These are phyloP conservation scores for Powellomyces hirtus DNA, from an alignment of 192 early-diverging fungal species.

Conservation along the genomic window DNA sequence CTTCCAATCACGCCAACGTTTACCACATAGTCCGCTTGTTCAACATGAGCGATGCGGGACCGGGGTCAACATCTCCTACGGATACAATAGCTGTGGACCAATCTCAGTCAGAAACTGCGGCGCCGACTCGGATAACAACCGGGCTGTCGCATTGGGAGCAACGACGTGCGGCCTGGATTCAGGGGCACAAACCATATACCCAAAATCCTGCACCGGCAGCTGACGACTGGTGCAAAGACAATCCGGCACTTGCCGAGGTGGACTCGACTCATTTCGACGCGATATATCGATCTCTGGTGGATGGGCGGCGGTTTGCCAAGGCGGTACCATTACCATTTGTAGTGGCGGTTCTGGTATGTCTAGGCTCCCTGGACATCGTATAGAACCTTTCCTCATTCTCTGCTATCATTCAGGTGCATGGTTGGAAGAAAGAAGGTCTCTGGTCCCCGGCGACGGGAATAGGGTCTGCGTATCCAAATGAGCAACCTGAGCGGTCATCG, in stretches of 20 bases:
- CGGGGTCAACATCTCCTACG: too few relatives aligned
- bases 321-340: slow-evolving; percentile 49
- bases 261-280: slow-evolving; percentile 42
- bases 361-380: background rate
- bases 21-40: too few relatives aligned
- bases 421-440: slow-evolving; percentile 47
- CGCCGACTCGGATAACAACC: too few relatives aligned
- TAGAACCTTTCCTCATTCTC: background rate
- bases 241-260: slow-evolving; percentile 36
- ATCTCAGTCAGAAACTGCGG: too few relatives aligned
- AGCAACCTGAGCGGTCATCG: too few relatives aligned
- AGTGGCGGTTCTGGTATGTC: slow-evolving; percentile 39
- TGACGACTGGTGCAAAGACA: slow-evolving; percentile 23
- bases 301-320: slow-evolving; percentile 44
- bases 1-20: too few relatives aligned
- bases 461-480: slow-evolving; percentile 6
- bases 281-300: slow-evolving; percentile 43
- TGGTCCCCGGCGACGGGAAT: slow-evolving; percentile 29
- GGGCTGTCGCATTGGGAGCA: slow-evolving; percentile 36
- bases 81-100: too few relatives aligned
- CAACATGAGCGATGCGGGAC: too few relatives aligned
- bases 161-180: slow-evolving; percentile 32
- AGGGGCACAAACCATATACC: slow-evolving; percentile 41
- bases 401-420: slow-evolving; percentile 32
- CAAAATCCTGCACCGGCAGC: slow-evolving; percentile 15